Evolutionary conservation across 2,329 filamentous ascomycete species (phyloP), one percentile per base, ranked within the genome.

Genomic region (Exserohilum rostratum): DNA sequence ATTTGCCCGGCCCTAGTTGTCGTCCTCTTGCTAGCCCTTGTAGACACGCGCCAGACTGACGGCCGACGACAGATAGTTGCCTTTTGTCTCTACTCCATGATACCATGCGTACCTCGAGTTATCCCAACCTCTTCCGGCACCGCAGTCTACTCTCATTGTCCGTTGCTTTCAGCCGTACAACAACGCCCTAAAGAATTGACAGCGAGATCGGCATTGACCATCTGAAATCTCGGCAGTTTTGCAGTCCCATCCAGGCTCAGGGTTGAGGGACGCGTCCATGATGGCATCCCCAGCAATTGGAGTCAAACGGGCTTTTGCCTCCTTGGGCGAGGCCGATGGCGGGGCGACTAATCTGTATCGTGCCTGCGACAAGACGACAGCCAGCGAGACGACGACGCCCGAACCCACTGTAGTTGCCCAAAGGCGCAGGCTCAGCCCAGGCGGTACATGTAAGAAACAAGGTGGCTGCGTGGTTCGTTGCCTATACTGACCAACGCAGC

Each of bases 401-500:
- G 45, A 37, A 37, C 42, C 54, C 30, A 38, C 34, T 38, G 18
- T 17, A 30, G 44, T 44, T 17, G 40, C 42, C 22, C 29, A 55
- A 20, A 58, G 57, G 37, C 58, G 47, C 17, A 55, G 37, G 40
- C 39, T 55, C n/a, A 55, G 47, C 17, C 37, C 35, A 17, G 58
- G 58, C 12, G 57, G 47, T 12, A 58, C 31, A 31, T 39, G 62
- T 65, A 62, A 46, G 56, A 37, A n/a, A 31, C 12, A n/a, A 37
- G 10, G 18, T 22, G 34, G 22, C 17, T 33, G 29, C 18, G 33
- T 27, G 25, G 15, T 37, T 30, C 9, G 18, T 30, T 49, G 30
- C 44, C 45, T 52, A 50, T 53, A 50, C 54, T 59, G 34, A 60
- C 46, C 13, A 17, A 11, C 18, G 46, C 51, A 67, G 62, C 65